Evolutionary conservation across 257 asterid species (phyloP).

Genomic region (Fraxinus americana): DNA sequence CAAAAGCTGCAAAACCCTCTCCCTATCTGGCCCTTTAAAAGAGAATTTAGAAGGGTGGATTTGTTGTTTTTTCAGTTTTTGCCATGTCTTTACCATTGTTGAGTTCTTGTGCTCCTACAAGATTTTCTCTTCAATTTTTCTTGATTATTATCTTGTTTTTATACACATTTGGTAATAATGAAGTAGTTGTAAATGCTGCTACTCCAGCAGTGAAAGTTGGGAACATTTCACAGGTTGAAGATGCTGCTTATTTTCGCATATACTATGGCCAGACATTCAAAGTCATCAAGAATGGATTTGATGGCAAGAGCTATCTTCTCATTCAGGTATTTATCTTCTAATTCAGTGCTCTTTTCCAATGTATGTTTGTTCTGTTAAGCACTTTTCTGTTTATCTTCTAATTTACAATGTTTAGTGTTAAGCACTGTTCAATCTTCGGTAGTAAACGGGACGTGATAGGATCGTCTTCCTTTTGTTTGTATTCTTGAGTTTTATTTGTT

Average conservation of each 20-base stretch:
- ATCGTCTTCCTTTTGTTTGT: too few relatives aligned
- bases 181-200: conserved; percentile 34
- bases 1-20: conserved; percentile 6
- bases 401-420: too few relatives aligned
- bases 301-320: conserved; percentile 94
- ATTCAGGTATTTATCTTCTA: conserved; percentile 56
- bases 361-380: too few relatives aligned
- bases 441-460: too few relatives aligned
- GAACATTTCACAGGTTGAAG: conserved; percentile 70
- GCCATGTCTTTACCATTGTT: conserved; percentile 28
- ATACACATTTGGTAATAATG: conserved; percentile 21
- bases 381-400: too few relatives aligned
- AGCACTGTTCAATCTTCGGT: too few relatives aligned
- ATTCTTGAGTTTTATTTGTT: too few relatives aligned
- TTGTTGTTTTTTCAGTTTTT: background rate
- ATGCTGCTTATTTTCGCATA: conserved; percentile 63
- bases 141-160: conserved; percentile 31
- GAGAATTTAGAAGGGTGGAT: background rate
- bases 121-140: conserved; percentile 25
- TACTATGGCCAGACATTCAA: conserved; percentile 93
- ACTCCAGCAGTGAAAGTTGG: conserved; percentile 53
- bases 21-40: background rate
- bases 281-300: conserved; percentile 90
- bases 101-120: conserved; percentile 4
- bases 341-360: too few relatives aligned